phyloP scores from a whole-genome alignment of 306 rosid genomes.

The Malus sylvestris region DNA sequence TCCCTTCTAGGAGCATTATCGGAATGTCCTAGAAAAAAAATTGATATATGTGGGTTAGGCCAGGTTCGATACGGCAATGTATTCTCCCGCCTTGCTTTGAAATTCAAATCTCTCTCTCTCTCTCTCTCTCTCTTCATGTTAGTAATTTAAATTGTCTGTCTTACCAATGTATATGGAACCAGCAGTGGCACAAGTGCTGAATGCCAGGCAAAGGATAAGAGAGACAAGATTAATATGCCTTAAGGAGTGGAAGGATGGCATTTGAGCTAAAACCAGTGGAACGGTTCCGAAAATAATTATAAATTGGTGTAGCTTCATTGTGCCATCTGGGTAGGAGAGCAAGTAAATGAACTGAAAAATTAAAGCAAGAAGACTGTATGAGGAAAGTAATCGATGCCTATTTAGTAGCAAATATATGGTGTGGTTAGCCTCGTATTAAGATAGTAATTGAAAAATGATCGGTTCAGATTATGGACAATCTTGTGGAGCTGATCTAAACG shows the following conservation, averaged over 20 bases:
- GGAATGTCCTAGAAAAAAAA: slow-evolving; percentile 39
- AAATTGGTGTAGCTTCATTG: slow-evolving; percentile 66
- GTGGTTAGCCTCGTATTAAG: too few species aligned
- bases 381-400: neutral
- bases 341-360: slow-evolving; percentile 51
- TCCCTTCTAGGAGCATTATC: slow-evolving; percentile 37
- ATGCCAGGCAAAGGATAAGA: slow-evolving; percentile 50
- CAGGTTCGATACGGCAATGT: too few species aligned
- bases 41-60: too few species aligned
- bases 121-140: too few species aligned
- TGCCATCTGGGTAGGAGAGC: slow-evolving; percentile 51
- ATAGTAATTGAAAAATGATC: too few species aligned
- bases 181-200: slow-evolving; percentile 36
- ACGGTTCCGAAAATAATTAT: slow-evolving; percentile 46
- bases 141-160: slow-evolving; percentile 7
- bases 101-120: too few species aligned
- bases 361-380: neutral
- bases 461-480: too few species aligned
- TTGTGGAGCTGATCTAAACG: too few species aligned
- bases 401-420: too few species aligned
- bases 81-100: too few species aligned
- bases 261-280: slow-evolving; percentile 56
- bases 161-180: slow-evolving; percentile 36
- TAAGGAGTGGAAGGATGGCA: slow-evolving; percentile 82
- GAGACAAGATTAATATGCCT: slow-evolving; percentile 60